Base-by-base conservation (phyloP, 192 early-diverging fungal genomes). In the Linnemannia exigua region DNA sequence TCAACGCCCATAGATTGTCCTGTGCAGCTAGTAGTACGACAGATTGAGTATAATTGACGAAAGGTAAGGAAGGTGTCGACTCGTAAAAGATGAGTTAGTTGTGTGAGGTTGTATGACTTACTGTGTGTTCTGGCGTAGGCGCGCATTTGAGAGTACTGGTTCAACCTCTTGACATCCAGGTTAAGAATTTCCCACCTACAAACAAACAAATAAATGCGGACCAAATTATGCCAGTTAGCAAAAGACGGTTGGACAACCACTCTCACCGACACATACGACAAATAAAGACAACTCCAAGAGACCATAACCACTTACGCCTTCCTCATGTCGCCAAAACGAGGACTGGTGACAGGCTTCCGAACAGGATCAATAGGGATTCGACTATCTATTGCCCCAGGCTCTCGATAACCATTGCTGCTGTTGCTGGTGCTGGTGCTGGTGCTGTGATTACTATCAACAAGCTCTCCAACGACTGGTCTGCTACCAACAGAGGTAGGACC, bases 111-210 rank as follows among this genome's bases (percentile, higher is more conserved):
- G 15, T 22, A 25, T 25, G 3, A 20, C 82, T 48, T 84, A 84
- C 82, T 47, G 31, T 84, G 47, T 28, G 63, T 19, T 25, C 44
- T 79, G 63, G 78, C 84, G 77, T 86, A 80, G 5, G 70, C 84
- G 9, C 84, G 74, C 47, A 86, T 17, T 14, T 72, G 70, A 17
- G 84, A 86, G 47, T 86, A 86, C 31, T 67, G 84, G 17, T 80
- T 86, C 44, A 86, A 14, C 15, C 84, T 78, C 33, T 86, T 86
- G 8, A 70, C 69, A 31, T 86, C 84, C 84, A 86, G 22, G 50
- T 77, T 86, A 6, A 86, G 52, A 38, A 86, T 80, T 63, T 86
- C 84, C 84, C 84, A 86, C 35, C 81, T 83, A 83, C 14, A 20
- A n/a, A n/a, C n/a, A n/a, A n/a, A n/a, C n/a, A n/a, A n/a, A n/a